Percentiles rank a stretch among this genome's conserved stretches.
Conservation (phyloP, 352 stramenopile species). For the Pythium apleroticum region DNA sequence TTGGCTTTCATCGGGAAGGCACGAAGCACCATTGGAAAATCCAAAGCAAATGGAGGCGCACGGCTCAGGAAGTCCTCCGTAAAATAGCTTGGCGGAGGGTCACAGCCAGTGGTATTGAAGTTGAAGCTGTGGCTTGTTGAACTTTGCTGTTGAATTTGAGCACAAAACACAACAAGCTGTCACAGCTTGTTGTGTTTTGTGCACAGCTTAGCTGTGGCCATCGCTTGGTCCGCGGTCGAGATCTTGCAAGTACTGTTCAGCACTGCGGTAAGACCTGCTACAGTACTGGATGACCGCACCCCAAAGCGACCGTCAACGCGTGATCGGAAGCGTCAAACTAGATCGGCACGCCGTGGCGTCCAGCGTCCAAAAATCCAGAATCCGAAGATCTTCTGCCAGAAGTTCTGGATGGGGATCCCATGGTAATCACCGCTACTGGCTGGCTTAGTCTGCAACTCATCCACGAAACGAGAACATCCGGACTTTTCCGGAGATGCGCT, state of each 20-base stretch:
- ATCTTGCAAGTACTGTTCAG: background rate
- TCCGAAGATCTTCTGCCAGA: background rate
- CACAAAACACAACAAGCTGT: background rate
- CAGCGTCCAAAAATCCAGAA: background rate
- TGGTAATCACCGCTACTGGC: background rate
- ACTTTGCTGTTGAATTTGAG: background rate
- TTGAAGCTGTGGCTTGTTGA: conserved; percentile 2
- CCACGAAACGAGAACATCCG: background rate
- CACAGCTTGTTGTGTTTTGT: too few relatives aligned
- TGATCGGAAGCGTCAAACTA: background rate
- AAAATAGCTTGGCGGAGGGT: background rate
- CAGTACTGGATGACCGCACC: background rate
- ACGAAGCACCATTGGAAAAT: background rate
- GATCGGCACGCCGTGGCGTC: background rate
- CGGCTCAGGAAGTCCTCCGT: background rate
- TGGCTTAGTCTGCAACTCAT: background rate
- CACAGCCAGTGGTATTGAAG: background rate
- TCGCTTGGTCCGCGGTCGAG: background rate
- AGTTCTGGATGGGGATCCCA: background rate
- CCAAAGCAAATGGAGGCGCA: background rate
- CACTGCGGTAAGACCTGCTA: background rate
- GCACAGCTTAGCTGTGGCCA: background rate
- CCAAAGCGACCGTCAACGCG: background rate
- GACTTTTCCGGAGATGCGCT: background rate
- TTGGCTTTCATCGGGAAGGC: background rate